Evolutionary conservation across 768 basidiomycete genomes (phyloP), one percentile per base, ranked within the genome.

Genomic region (Lepiota venenata): DNA sequence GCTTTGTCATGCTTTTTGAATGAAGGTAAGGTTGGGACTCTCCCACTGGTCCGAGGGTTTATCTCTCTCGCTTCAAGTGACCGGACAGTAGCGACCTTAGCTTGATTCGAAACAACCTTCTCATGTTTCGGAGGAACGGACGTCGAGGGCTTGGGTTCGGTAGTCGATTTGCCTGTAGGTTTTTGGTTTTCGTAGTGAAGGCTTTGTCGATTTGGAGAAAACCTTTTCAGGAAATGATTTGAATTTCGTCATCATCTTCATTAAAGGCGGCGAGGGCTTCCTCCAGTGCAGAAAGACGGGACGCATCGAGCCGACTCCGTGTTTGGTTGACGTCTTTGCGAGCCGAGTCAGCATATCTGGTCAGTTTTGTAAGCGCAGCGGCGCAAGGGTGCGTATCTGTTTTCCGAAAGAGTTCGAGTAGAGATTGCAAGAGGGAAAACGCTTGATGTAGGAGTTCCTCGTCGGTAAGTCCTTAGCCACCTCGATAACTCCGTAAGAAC

Each of bases 381-480:
- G 80, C 72, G 3, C 74, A 73, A 1, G 88, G 92, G 2, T 68
- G 73, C 2, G 85, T 72, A 5, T 73, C 68, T 2, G 81, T 81
- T 42, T 84, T 81, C 48, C 79, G 79, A 71, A 97, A 93, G 56
- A 88, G 83, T 16, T 82, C 79, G 47, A 98, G 74, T 22, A 98
- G 77, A 11, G 84, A 81, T 63, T 90, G 85, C 20, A 98, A 73
- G 18, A 98, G 77, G 47, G 89, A 76, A 59, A 91, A 93, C 0
- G 93, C 88, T 62, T 95, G 92, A 67, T 94, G 87, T 2, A 98
- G 74, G 5, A 97, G 78, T 64, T 98, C 96, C 61, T 87, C 81
- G 68, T 98, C 93, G 11, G 94, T 98, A 35, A 98, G 76, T 21
- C 95, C n/a, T 85, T 44, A 98, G 73, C 97, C 97, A 99, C 48